Percentiles rank a stretch among this genome's conserved stretches.
phyloP scores from a whole-genome alignment of 176 grass and related monocot genomes.

The Cenchrus purpureus region DNA sequence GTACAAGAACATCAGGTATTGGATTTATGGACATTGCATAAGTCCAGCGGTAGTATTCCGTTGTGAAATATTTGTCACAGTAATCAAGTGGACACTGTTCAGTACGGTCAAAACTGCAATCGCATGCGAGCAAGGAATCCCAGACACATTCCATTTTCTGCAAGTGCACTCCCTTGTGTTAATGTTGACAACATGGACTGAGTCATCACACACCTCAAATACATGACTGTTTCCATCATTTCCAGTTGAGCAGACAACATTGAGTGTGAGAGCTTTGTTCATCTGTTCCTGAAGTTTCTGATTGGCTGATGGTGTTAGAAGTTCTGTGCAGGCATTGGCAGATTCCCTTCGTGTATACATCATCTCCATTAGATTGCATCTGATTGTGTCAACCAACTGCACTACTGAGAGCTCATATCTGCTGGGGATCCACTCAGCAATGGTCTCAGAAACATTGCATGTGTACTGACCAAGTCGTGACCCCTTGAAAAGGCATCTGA shows the following conservation, averaged over 20 bases:
- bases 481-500: slow-evolving; percentile 95
- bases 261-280: slow-evolving; percentile 68
- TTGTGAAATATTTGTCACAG: slow-evolving; percentile 74
- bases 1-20: slow-evolving; percentile 71
- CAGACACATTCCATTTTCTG: slow-evolving; percentile 74
- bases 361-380: slow-evolving; percentile 94
- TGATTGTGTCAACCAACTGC: slow-evolving; percentile 84
- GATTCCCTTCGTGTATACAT: slow-evolving; percentile 78
- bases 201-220: slow-evolving; percentile 87
- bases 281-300: slow-evolving; percentile 80
- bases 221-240: slow-evolving; percentile 42
- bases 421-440: slow-evolving; percentile 70
- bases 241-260: slow-evolving; percentile 58
- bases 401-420: slow-evolving; percentile 87
- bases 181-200: slow-evolving; percentile 73
- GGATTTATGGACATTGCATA: slow-evolving; percentile 80
- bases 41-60: slow-evolving; percentile 63
- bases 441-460: slow-evolving; percentile 56
- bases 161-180: slow-evolving; percentile 81
- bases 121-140: slow-evolving; percentile 88
- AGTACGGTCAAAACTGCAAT: slow-evolving; percentile 73
- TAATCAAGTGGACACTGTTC: slow-evolving; percentile 49
- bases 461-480: slow-evolving; percentile 73
- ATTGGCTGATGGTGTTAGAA: slow-evolving; percentile 69
- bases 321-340: slow-evolving; percentile 67